These are phyloP conservation scores for Candida frijolesensis DNA, from an alignment of 1,139 yeast species.

Conservation along the genomic window DNA sequence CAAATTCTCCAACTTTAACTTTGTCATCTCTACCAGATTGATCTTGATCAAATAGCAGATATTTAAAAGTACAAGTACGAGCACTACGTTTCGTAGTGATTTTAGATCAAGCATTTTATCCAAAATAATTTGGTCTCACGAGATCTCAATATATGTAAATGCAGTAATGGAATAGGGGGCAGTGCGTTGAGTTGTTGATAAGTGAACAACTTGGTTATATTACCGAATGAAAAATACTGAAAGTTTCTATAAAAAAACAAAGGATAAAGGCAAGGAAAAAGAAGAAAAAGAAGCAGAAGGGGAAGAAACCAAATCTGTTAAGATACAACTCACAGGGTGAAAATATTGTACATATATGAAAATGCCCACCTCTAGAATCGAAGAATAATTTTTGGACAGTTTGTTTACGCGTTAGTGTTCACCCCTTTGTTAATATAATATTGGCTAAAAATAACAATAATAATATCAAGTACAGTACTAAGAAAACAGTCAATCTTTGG, in stretches of 20 bases:
- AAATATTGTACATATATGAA: too few species aligned
- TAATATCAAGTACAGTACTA: neutral
- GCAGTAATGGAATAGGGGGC: neutral
- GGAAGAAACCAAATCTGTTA: too few species aligned
- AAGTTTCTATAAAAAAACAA: too few species aligned
- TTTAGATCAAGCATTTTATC: conserved; percentile 20
- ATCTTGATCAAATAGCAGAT: conserved; percentile 24
- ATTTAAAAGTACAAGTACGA: conserved; percentile 25
- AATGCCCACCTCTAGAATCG: too few species aligned
- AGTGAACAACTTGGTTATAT: too few species aligned
- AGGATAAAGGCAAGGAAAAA: too few species aligned
- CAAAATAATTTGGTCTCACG: neutral
- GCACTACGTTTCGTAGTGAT: conserved; percentile 23
- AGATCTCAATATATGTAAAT: neutral
- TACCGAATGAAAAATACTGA: too few species aligned
- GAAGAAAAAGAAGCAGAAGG: too few species aligned
- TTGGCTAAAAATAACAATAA: neutral
- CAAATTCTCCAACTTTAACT: conserved; percentile 22
- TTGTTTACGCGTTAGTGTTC: too few species aligned
- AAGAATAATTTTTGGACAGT: too few species aligned
- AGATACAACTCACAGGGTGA: too few species aligned
- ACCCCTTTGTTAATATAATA: neutral
- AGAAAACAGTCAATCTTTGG: neutral
- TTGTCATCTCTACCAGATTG: conserved; percentile 23
- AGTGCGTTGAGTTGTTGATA: too few species aligned